Base-by-base conservation (phyloP, 202 grass and related monocot genomes). In the Digitaria exilis region DNA sequence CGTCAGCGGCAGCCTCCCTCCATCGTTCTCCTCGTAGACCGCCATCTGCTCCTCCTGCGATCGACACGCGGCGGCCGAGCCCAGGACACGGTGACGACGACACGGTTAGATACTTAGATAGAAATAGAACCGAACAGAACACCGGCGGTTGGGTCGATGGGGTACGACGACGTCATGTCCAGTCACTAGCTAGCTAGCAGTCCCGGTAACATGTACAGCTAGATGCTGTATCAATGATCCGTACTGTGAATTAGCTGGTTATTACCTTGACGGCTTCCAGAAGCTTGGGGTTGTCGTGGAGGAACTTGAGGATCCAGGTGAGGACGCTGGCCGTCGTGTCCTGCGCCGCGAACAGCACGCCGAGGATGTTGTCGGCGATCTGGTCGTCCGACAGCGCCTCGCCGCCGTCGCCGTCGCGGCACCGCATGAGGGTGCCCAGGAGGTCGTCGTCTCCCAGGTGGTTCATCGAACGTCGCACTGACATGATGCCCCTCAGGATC, bases 271-370 rank as follows among this genome's bases (percentile, higher is more conserved):
- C 84, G 64, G 88, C 85, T 35, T 94, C 48, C 2, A 94, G 84
- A 67, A 94, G 71, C 80, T 92, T 86, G 0, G 89, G 89, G 42
- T 76, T 21, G 92, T 94, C 93, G 60, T 89, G 75, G 75, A 99
- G 91, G 83, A 80, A 96, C 86, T 99, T 99, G 45, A 96, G 19
- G 82, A 96, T 82, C 96, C 96, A 99, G 12, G 96, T 99, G 79
- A 99, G 89, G 43, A 83, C 85, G 80, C 96, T 99, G 22, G 96
- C 96, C 9, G 96, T 99, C 6, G 96, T 99, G 92, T 99, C 93
- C 86, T 92, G 93, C 15, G 96, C 96, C 41, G 96, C 96, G 85
- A 99, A 99, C 41, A 96, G 83, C 9, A 94, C 89, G 52, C 96
- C 96, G 63, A 99, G 86, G 21, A 92, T 77, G 94, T 99, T 99